Evolutionary conservation across 2,329 filamentous ascomycete genomes (phyloP), one percentile per base, ranked within the genome.

Genomic region (Fusarium devonianum): DNA sequence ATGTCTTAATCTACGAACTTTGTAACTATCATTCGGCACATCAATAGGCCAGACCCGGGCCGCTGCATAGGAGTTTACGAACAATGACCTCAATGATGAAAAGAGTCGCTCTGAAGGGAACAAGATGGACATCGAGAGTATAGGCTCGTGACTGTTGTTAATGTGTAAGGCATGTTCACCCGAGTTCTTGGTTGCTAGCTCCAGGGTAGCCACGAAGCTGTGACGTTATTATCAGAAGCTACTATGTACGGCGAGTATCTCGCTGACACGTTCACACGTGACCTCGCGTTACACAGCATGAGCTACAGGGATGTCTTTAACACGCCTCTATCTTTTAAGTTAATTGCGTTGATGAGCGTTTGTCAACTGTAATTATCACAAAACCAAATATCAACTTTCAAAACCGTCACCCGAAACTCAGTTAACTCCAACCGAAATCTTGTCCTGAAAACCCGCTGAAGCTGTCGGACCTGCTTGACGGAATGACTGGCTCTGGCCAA

Each of bases 191-290:
- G n/a, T n/a, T n/a, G n/a, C n/a, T n/a, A 25, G 2, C 28, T 48
- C 9, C 13, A 48, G 45, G 45, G 45, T 48, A 48, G 45, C 21
- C 12, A 5, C 12, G 19, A 18, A 48, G 45, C 21, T 14, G 7
- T 10, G 19, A 18, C 19, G 29, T 14, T 29, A 33, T 18, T 7
- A 26, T n/a, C 29, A n/a, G n/a, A n/a, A n/a, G 10, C 25, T 25
- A 25, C 11, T 36, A 10, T 17, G 34, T 21, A 22, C 18, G 16
- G 11, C 18, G 17, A 35, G 18, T 23, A 26, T 26, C 23, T 29
- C 21, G 23, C 14, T 41, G 17, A 56, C 60, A 46, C 62, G 63
- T 12, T 11, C 7, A 14, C 66, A 68, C 66, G 66, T 68, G 66
- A 68, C 39, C 16, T 42, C 63, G 66, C 52, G 67, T 60, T 39